A percentile compares a stretch with the other conserved stretches of the same genome.
Evolutionary conservation across 176 grass and related monocot species (phyloP).

Genomic region (Rhynchospora pubera): DNA sequence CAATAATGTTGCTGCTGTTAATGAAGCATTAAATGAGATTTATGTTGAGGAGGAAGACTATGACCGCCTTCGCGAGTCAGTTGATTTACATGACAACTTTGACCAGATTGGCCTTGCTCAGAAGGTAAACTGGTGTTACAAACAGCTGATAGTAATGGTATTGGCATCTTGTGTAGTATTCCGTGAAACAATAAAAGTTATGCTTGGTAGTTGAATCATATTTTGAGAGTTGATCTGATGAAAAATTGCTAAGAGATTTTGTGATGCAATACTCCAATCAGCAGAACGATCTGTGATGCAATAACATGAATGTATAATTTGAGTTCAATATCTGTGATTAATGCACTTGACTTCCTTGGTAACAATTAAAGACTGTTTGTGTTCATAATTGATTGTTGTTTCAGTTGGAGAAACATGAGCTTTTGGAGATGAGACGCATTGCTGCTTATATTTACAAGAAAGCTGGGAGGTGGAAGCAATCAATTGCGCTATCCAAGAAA

Average conservation of each 20-base stretch:
- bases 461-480: slow-evolving; percentile 93
- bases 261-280: background rate
- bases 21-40: slow-evolving; percentile 80
- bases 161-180: background rate
- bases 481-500: slow-evolving; percentile 89
- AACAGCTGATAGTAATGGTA: background rate
- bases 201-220: background rate
- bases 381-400: background rate
- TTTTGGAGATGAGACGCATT: slow-evolving; percentile 93
- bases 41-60: slow-evolving; percentile 97
- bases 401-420: slow-evolving; percentile 93
- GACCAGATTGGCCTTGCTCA: slow-evolving; percentile 97
- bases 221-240: background rate
- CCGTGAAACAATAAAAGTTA: background rate
- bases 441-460: slow-evolving; percentile 99
- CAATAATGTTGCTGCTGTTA: slow-evolving; percentile 92
- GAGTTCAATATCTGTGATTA: background rate
- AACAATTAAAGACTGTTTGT: slow-evolving; percentile 2
- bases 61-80: slow-evolving; percentile 75
- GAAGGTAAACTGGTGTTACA: slow-evolving; percentile 44
- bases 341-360: background rate
- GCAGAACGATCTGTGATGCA: too few relatives aligned
- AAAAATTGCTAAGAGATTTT: background rate
- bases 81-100: slow-evolving; percentile 92
- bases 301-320: background rate